phyloP scores from a whole-genome alignment of 2,329 filamentous ascomycete species.

The Diaporthe vexans region DNA sequence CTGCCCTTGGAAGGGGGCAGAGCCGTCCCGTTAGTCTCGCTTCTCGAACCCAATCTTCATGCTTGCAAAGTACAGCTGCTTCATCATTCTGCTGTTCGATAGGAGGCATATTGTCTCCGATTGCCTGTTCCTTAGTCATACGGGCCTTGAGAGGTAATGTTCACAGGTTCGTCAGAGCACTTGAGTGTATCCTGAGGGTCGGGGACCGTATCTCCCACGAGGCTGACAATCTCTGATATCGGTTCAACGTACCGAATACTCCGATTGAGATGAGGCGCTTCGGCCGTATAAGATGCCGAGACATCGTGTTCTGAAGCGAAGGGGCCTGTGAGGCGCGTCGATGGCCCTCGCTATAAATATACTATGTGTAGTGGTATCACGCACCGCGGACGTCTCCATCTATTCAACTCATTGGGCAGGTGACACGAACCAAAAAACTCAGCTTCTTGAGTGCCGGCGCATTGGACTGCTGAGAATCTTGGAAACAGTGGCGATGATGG shows the following conservation, averaged over 20 bases:
- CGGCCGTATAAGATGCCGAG: not conserved
- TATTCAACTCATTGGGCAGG: not conserved
- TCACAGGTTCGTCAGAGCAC: not conserved
- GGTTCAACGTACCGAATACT: not conserved
- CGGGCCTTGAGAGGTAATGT: too few relatives aligned
- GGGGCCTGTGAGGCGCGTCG: not conserved
- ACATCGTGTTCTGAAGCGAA: not conserved
- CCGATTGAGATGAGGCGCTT: not conserved
- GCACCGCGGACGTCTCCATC: not conserved
- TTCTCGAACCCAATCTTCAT: not conserved
- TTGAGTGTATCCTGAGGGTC: not conserved
- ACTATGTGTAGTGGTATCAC: not conserved
- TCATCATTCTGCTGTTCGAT: not conserved
- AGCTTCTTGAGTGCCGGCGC: not conserved
- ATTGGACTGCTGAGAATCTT: not conserved
- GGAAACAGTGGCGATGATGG: not conserved
- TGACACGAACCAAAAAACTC: not conserved
- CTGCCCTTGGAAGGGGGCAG: not conserved
- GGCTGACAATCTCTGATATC: not conserved
- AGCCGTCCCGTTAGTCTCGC: not conserved
- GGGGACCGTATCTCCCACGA: not conserved
- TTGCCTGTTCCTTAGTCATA: not conserved
- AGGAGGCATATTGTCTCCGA: not conserved
- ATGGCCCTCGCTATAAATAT: not conserved
- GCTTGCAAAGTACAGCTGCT: not conserved